Base-by-base conservation (phyloP, 768 basidiomycete species). In the Auricularia sp. region DNA sequence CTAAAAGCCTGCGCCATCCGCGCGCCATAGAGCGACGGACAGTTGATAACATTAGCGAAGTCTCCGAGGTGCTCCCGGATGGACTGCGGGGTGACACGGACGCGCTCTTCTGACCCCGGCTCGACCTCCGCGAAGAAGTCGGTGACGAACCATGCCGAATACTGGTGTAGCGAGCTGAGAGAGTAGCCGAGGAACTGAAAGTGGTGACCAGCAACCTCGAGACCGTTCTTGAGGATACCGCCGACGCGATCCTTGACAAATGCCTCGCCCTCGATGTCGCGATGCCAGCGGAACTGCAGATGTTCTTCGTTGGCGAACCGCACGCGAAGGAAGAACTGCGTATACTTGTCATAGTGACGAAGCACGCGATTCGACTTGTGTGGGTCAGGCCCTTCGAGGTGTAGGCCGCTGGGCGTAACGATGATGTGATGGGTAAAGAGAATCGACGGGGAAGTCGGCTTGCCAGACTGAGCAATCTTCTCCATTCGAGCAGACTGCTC, bases 171-270 rank as follows among this genome's bases (percentile, higher is more conserved):
- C 3, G 91, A 84, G 1, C 91, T 92, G 54, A 76, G 81, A 0
- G 91, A 93, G 70, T 93, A 93, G 0, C 87, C 92, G 36, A 94
- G 77, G 70, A 93, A 93, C 65, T 93, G 83, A 66, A 91, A 93
- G 5, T 74, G 70, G 44, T 87, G 82, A 1, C 89, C 89, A 7
- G 83, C 91, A 35, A 94, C 78, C 36, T 78, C 71, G 62, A 94
- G 86, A 0, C 92, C 92, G 1, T 75, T 43, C 69, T 85, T 84
- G 47, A 92, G 72, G 33, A 74, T 77, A 3, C 72, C 75, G 1
- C 85, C 85, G 12, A 90, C 87, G 11, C 85, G 82, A 47, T 82
- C 76, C 21, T 78, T 73, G 2, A 91, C 77, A 71, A 87, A 85
- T 14, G 75, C 71, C 2, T 74, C 71, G 0, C 82, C 83, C 66